A percentile compares a stretch with the other conserved stretches of the same genome.
These are phyloP conservation scores for Zygosaccharomyces sapae DNA, from an alignment of 1,139 yeast genomes.

Conservation along the genomic window DNA sequence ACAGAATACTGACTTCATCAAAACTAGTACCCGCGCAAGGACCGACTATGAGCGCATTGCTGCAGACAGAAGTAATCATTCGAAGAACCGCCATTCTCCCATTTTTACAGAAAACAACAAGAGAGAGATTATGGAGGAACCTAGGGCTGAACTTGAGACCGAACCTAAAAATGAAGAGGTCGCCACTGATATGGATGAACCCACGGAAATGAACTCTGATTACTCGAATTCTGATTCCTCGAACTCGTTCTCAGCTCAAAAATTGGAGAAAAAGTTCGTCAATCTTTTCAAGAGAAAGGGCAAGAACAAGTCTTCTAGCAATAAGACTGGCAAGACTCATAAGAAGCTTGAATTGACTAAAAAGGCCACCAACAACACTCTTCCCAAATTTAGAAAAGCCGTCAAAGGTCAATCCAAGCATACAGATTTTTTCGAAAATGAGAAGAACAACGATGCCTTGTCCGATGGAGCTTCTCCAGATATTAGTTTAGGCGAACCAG, in stretches of 20 bases:
- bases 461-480: slow-evolving; percentile 4
- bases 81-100: slow-evolving; percentile 28
- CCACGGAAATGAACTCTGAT: slow-evolving; percentile 1
- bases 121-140: slow-evolving; percentile 1
- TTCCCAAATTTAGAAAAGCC: slow-evolving; percentile 7
- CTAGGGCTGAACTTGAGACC: slow-evolving; percentile 1
- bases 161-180: neutral
- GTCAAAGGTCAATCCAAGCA: slow-evolving; percentile 7
- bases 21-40: slow-evolving; percentile 10
- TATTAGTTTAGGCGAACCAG: slow-evolving; percentile 7
- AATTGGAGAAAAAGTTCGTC: slow-evolving; percentile 29
- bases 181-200: neutral
- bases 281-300: slow-evolving; percentile 25
- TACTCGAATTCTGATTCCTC: slow-evolving; percentile 5
- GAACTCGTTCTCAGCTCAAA: slow-evolving; percentile 10
- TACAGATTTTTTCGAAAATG: slow-evolving; percentile 10
- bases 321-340: slow-evolving; percentile 10
- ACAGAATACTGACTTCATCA: slow-evolving; percentile 14
- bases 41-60: slow-evolving; percentile 11
- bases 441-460: neutral
- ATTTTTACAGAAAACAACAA: slow-evolving; percentile 12
- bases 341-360: slow-evolving; percentile 15
- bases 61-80: slow-evolving; percentile 22
- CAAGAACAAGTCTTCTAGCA: slow-evolving; percentile 8
- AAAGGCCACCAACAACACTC: slow-evolving; percentile 11